Evolutionary conservation across 2,329 filamentous ascomycete genomes (phyloP), one percentile per base, ranked within the genome.

Genomic region (Drechslerella dactyloides): DNA sequence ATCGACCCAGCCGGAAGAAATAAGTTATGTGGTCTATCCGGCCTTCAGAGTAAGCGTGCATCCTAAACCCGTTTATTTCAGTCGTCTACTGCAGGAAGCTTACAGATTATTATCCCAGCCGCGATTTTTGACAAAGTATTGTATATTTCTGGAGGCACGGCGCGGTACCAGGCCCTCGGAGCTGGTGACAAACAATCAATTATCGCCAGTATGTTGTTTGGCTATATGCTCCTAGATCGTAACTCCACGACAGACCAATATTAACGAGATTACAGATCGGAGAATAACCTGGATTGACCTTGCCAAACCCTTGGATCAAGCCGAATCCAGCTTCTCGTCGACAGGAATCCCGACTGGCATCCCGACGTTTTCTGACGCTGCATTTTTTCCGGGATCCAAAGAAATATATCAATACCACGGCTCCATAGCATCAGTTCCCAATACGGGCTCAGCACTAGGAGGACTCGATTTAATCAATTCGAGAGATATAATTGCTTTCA

Each of bases 231-330:
- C 51, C 6, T 17, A 23, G 23, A 54, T 35, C 50, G 15, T 15
- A 23, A 2, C 24, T 15, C 11, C 1, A 13, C 5, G 2, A n/a
- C n/a, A n/a, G n/a, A n/a, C n/a, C n/a, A n/a, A 40, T 15, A 21
- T 11, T 44, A 24, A 44, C 17, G 15, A 8, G 21, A 24, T 13
- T 2, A n/a, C 17, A 58, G 55, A 44, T 42, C 19, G 23, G n/a
- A 40, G 27, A 2, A 52, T n/a, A 17, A 19, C 57, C 23, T 57
- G 44, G 2, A 3, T 65, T 6, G 61, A 65, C n/a, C 21, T 65
- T 19, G 51, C 61, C 1, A 50, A 13, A 7, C 15, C 61, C 11
- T 58, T 65, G 35, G 30, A 0, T 13, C 33, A 23, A 1, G 10
- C 30, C 4, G 23, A 40, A 13, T 48, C n/a, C 8, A n/a, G 17